phyloP scores from a whole-genome alignment of 768 basidiomycete species.

The Lyophyllum semitale region DNA sequence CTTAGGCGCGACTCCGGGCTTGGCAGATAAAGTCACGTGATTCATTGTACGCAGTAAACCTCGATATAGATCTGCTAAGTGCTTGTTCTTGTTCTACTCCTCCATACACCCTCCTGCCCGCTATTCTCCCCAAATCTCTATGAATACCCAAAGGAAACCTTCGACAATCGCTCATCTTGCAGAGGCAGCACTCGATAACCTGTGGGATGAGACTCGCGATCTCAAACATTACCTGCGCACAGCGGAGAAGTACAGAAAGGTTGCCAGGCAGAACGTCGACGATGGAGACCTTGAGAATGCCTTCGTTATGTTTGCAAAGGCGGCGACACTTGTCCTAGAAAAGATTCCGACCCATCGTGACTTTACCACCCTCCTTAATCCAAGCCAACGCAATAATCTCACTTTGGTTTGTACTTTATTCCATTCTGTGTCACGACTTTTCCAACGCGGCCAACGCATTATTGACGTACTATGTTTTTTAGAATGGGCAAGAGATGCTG shows the following conservation, averaged over 20 bases:
- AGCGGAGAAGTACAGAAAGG: constrained; percentile 63
- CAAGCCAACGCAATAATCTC: constrained; percentile 66
- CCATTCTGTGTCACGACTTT: neutral
- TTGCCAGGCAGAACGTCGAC: constrained; percentile 47
- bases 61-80: neutral
- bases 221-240: constrained; percentile 69
- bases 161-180: constrained; percentile 69
- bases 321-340: constrained; percentile 79
- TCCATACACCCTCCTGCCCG: neutral
- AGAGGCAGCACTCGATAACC: constrained; percentile 52
- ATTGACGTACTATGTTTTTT: constrained; percentile 9
- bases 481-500: constrained; percentile 61
- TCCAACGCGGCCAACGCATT: neutral
- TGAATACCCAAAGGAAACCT: constrained; percentile 29
- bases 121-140: neutral
- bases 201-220: constrained; percentile 58
- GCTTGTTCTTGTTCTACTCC: neutral
- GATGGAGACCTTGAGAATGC: constrained; percentile 67
- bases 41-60: neutral
- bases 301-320: constrained; percentile 71
- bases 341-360: constrained; percentile 74
- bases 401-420: constrained; percentile 55
- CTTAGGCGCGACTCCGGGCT: too few species aligned
- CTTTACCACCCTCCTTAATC: constrained; percentile 55
- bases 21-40: neutral